Evolutionary conservation across 805 yeast species (phyloP), one percentile per base, ranked within the genome.

Genomic region (Ogataea chonburiensis): DNA sequence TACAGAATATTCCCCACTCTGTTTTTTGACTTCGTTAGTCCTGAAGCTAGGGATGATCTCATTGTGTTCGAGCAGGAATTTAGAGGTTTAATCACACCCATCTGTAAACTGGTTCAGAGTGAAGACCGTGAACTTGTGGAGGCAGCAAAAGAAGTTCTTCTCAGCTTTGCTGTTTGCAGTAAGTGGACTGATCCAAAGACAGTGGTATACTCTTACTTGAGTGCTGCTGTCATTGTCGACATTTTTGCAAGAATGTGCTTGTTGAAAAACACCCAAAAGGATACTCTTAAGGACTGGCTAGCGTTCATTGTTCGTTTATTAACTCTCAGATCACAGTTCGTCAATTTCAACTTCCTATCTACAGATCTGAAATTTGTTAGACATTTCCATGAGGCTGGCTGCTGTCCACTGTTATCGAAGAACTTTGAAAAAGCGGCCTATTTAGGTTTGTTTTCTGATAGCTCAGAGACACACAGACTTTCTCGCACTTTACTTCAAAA

Each of bases 401-500:
- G 61, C 7, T 68, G 71, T 37, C 41, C 49, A 0, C 37, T 57
- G 9, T 44, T 73, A 1, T 54, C 67, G 7, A 59, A 67, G 4
- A 53, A 67, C 5, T 56, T 74, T 32, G 85, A 79, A 32, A 68
- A 75, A 34, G 71, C 76, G 5, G 49, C 77, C 19, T 62, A 76
- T 19, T 49, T 75, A 15, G 72, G 76, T 1, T 53, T 80, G 8
- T 71, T 79, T 40, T 67, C 78, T 0, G 73, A 73, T 30, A 71
- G 68, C 24, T 52, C 68, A 12, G 78, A 73, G 14, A 67, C 73
- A 7, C 78, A 75, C 50, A 61, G 67, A 24, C 49, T 70, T 13
- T 64, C 79, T 8, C 66, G 71, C 29, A 56, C 63, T n/a, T 66
- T 70, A 11, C 55, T 73, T 37, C 50, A 42, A 9, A 36, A 47